Conservation (phyloP, 306 rosid genomes). For the Quercus rubra region DNA sequence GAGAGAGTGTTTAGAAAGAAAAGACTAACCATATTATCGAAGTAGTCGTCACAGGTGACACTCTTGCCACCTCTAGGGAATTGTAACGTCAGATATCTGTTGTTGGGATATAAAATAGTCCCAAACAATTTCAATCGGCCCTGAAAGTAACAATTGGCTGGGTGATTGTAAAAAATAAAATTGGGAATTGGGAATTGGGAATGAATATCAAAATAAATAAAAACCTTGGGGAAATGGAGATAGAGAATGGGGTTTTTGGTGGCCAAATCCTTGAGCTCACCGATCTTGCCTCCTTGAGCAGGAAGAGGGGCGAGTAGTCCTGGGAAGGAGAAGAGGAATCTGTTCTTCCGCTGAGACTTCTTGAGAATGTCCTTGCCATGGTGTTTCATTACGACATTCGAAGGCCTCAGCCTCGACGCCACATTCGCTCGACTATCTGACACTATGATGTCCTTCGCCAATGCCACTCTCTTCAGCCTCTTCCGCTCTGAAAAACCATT, state of each 20-base stretch:
- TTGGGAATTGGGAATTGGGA: too few relatives aligned
- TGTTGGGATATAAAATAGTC: conserved; percentile 79
- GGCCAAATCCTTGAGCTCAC: conserved; percentile 84
- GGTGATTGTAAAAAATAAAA: too few relatives aligned
- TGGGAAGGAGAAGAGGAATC: conserved; percentile 80
- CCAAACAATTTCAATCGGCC: conserved; percentile 93
- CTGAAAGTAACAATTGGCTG: conserved; percentile 28
- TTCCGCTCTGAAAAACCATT: conserved; percentile 35
- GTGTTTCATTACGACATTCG: conserved; percentile 60
- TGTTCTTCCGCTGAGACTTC: conserved; percentile 79
- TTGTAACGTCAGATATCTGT: conserved; percentile 82
- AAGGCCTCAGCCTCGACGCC: conserved; percentile 55
- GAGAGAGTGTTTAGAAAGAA: neutral
- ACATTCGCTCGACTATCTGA: conserved; percentile 46
- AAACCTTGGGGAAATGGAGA: conserved; percentile 79
- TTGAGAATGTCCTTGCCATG: conserved; percentile 83
- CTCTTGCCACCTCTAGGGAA: conserved; percentile 83
- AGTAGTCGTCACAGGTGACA: conserved; percentile 83
- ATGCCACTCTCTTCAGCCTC: conserved; percentile 73
- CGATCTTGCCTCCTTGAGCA: conserved; percentile 68
- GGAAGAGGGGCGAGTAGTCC: conserved; percentile 67
- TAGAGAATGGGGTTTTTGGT: conserved; percentile 83
- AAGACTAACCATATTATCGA: conserved; percentile 80
- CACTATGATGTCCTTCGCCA: conserved; percentile 49
- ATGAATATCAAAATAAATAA: too few relatives aligned